Evolutionary conservation across 768 basidiomycete genomes (phyloP).

Genomic region (Mycena kentingensis): DNA sequence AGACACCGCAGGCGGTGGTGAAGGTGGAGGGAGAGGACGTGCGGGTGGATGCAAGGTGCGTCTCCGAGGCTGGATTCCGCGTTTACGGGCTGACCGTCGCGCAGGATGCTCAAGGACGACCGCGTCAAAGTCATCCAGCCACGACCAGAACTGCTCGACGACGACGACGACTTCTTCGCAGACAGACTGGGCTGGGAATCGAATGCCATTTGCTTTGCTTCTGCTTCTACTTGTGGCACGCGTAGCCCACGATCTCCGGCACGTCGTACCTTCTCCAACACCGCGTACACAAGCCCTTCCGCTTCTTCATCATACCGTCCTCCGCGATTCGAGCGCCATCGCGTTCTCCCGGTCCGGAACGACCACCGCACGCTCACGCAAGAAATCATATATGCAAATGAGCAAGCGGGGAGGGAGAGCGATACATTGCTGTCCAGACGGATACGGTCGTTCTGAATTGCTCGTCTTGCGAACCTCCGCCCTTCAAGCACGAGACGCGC

Average conservation of each 20-base stretch:
- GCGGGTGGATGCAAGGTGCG: slow-evolving; percentile 82
- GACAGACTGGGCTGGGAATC: slow-evolving; percentile 18
- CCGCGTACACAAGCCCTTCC: not conserved
- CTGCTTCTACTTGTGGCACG: too few species aligned
- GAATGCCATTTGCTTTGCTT: too few species aligned
- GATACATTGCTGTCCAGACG: too few species aligned
- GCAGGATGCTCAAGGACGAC: slow-evolving; percentile 91
- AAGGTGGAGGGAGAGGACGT: slow-evolving; percentile 92
- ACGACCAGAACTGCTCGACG: slow-evolving; percentile 65
- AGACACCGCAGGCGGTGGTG: slow-evolving; percentile 73
- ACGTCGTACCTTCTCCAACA: not conserved
- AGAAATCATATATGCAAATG: too few species aligned
- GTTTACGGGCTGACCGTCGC: not conserved
- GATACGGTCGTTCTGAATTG: too few species aligned
- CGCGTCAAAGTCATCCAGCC: slow-evolving; percentile 59
- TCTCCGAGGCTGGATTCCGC: slow-evolving; percentile 2
- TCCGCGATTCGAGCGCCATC: too few species aligned
- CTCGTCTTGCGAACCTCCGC: too few species aligned
- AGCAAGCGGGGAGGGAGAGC: too few species aligned
- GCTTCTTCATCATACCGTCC: too few species aligned
- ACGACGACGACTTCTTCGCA: slow-evolving; percentile 58
- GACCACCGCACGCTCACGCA: too few species aligned
- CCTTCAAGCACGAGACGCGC: too few species aligned
- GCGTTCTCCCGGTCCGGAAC: too few species aligned
- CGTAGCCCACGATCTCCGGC: not conserved